Conservation (phyloP, 371 early-diverging fungal species). For the Syncephalis fuscata region DNA sequence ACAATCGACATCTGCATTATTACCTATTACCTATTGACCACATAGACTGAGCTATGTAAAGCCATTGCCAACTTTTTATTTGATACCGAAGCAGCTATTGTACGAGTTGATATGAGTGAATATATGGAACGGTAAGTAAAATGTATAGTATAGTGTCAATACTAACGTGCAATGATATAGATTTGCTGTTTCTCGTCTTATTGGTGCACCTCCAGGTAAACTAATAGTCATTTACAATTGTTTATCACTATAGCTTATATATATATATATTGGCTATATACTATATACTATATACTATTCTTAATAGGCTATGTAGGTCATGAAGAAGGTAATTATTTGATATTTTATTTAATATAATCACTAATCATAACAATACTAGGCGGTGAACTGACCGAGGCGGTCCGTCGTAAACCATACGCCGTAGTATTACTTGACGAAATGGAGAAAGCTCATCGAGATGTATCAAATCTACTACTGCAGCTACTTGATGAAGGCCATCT, state of each 20-base stretch:
- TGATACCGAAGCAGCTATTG: constrained; percentile 66
- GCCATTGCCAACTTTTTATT: constrained; percentile 77
- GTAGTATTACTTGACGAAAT: constrained; percentile 86
- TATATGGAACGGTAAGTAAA: constrained; percentile 48
- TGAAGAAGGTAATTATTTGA: constrained; percentile 29
- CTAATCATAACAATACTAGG: constrained; percentile 18
- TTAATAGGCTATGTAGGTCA: constrained; percentile 52
- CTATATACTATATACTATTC: background rate
- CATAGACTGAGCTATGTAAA: constrained; percentile 65
- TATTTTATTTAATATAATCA: background rate
- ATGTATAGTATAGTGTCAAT: background rate
- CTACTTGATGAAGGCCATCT: constrained; percentile 86
- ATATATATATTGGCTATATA: no score
- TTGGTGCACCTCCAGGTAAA: constrained; percentile 76
- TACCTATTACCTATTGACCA: constrained; percentile 16
- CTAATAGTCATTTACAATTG: no score
- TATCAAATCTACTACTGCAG: constrained; percentile 60
- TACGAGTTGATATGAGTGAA: constrained; percentile 89
- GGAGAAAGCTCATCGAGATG: constrained; percentile 75
- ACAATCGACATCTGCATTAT: background rate
- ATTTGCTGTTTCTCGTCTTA: constrained; percentile 62
- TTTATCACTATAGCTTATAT: no score
- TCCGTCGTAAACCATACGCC: constrained; percentile 76
- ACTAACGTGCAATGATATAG: constrained; percentile 2
- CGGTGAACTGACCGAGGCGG: constrained; percentile 79